These are phyloP conservation scores for Lipomyces lipofer DNA, from an alignment of 805 yeast species.

Conservation along the genomic window DNA sequence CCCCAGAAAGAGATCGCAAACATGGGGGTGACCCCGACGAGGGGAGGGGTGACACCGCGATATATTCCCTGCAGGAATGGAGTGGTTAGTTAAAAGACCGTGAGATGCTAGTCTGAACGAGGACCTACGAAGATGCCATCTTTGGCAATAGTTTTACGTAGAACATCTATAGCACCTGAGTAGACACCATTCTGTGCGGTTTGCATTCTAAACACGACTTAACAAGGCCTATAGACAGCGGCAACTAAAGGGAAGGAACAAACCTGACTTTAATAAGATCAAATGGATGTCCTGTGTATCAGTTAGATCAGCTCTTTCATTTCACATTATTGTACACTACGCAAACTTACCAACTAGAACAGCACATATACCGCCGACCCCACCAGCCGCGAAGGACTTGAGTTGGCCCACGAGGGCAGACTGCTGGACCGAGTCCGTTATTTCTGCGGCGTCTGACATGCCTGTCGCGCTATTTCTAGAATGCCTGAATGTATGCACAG, in stretches of 20 bases:
- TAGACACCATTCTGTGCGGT: conserved; percentile 64
- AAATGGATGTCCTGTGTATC: conserved; percentile 65
- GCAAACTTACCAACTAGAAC: conserved; percentile 68
- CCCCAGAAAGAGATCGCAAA: conserved; percentile 99
- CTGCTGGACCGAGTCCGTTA: conserved; percentile 24
- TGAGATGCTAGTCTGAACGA: background rate
- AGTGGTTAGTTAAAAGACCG: background rate
- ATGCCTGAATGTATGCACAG: too few species aligned
- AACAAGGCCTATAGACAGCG: background rate
- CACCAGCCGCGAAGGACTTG: conserved; percentile 89
- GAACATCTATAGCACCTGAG: conserved; percentile 63
- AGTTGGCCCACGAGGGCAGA: conserved; percentile 62
- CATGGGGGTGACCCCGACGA: conserved; percentile 97
- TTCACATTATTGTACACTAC: too few species aligned
- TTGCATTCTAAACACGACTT: conserved; percentile 58
- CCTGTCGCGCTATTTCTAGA: too few species aligned
- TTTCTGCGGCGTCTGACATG: conserved; percentile 36
- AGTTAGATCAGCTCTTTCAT: background rate
- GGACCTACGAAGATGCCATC: conserved; percentile 56
- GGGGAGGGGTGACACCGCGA: conserved; percentile 91
- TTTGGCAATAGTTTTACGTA: conserved; percentile 63
- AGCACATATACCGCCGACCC: conserved; percentile 95
- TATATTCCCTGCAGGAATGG: conserved; percentile 62
- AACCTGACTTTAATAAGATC: conserved; percentile 77
- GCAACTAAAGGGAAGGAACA: background rate